Conservation (phyloP, 1,284 basidiomycete genomes). For the Psilocybe mexicana region DNA sequence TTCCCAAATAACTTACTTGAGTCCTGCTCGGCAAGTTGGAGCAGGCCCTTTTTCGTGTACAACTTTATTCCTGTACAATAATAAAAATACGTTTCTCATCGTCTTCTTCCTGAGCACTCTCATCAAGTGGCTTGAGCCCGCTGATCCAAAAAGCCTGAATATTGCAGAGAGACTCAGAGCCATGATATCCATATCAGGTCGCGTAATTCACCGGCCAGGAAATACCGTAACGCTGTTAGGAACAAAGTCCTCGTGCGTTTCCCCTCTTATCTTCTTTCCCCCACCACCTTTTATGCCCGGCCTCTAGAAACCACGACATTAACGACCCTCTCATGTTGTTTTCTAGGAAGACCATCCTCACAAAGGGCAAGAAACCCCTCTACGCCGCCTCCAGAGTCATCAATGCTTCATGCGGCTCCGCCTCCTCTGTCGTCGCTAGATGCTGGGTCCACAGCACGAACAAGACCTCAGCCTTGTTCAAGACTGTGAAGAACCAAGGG, state of each 20-base stretch:
- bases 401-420: conserved; percentile 52
- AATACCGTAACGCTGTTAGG: conserved; percentile 17
- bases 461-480: conserved; percentile 48
- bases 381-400: conserved; percentile 53
- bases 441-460: conserved; percentile 51
- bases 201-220: conserved; percentile 19
- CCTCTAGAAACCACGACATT: conserved; percentile 10
- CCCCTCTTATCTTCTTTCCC: conserved; percentile 7
- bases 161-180: neutral
- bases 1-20: too few species aligned
- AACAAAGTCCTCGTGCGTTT: conserved; percentile 26
- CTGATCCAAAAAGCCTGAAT: neutral
- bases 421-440: conserved; percentile 49
- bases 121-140: neutral
- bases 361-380: conserved; percentile 50
- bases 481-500: conserved; percentile 44
- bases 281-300: conserved; percentile 18
- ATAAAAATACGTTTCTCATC: conserved; percentile 1
- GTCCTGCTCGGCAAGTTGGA: neutral
- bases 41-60: neutral
- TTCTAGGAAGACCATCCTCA: conserved; percentile 47
- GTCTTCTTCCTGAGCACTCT: neutral
- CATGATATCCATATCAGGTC: conserved; percentile 5
- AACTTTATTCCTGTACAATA: conserved; percentile 3
- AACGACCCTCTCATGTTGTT: conserved; percentile 37